Percentiles rank a stretch among this genome's conserved stretches.
These are phyloP conservation scores for Trypanosomatidae sp. DNA, from an alignment of 208 protist genomes.

Conservation along the genomic window DNA sequence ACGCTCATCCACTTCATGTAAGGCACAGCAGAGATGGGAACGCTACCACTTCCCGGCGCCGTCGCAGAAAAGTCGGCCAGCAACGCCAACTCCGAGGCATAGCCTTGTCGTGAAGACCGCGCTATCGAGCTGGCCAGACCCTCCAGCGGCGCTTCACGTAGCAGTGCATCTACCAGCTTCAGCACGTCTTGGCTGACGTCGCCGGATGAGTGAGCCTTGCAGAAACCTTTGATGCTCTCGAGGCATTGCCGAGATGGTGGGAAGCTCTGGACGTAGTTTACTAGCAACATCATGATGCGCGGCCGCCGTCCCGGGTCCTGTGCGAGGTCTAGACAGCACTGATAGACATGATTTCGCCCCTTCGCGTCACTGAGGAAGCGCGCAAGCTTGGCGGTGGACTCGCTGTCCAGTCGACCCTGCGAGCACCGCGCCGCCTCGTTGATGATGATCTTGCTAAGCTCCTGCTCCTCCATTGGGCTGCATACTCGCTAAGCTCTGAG, in stretches of 20 bases:
- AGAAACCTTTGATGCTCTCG: constrained; percentile 32
- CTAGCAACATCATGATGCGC: constrained; percentile 60
- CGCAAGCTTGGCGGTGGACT: constrained; percentile 28
- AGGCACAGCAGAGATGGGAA: constrained; percentile 14
- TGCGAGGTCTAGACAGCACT: constrained; percentile 62
- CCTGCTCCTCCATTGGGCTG: constrained; percentile 11
- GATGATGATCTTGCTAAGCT: constrained; percentile 29
- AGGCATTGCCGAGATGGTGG: constrained; percentile 59
- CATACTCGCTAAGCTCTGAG: not conserved
- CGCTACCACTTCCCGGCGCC: not conserved
- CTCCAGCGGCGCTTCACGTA: constrained; percentile 28
- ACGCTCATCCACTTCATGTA: constrained; percentile 21
- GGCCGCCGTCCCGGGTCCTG: constrained; percentile 58
- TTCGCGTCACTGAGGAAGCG: constrained; percentile 43
- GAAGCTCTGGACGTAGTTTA: constrained; percentile 67
- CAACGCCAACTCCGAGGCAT: constrained; percentile 30
- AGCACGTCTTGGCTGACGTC: constrained; percentile 31
- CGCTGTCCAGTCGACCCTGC: constrained; percentile 26
- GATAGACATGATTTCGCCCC: constrained; percentile 63
- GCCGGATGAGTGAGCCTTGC: constrained; percentile 21
- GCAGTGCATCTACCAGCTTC: constrained; percentile 20
- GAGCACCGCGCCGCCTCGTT: constrained; percentile 31
- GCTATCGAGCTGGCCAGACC: constrained; percentile 1
- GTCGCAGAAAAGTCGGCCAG: constrained; percentile 15
- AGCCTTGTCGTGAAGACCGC: constrained; percentile 20